A percentile compares a stretch with the other conserved stretches of the same genome.
phyloP scores from a whole-genome alignment of 176 grass and related monocot species.

The Rhynchospora breviuscula region DNA sequence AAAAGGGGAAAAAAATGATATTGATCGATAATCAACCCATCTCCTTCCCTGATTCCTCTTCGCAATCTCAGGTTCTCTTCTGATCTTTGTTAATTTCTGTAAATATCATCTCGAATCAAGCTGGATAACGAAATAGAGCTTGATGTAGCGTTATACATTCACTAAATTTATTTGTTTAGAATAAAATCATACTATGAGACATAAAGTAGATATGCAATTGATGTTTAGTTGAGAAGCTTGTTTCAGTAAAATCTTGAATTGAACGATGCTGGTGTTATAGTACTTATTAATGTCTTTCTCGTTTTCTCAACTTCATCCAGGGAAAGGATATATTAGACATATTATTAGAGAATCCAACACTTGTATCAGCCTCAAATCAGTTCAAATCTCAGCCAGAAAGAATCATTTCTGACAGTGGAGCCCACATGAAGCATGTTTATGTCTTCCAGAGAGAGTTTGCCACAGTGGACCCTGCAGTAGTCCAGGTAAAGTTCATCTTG shows the following conservation, averaged over 20 bases:
- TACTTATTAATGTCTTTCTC: neutral
- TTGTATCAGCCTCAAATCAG: constrained; percentile 40
- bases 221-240: neutral
- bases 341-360: constrained; percentile 38
- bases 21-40: constrained; percentile 50
- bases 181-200: too few species aligned
- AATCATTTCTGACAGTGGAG: constrained; percentile 30
- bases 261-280: neutral
- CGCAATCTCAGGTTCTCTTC: constrained; percentile 3
- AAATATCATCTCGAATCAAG: neutral
- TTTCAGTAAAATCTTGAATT: neutral
- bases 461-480: constrained; percentile 63
- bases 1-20: constrained; percentile 37
- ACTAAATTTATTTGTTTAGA: too few species aligned
- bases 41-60: constrained; percentile 18
- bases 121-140: neutral
- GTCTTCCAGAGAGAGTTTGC: constrained; percentile 88
- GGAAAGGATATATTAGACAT: constrained; percentile 47
- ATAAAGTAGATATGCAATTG: neutral
- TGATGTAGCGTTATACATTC: neutral
- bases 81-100: neutral
- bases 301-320: neutral
- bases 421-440: constrained; percentile 49
- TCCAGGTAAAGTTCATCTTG: constrained; percentile 40
- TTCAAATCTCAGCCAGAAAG: constrained; percentile 45